phyloP scores from a whole-genome alignment of 805 yeast genomes.

The Clavispora fructus region DNA sequence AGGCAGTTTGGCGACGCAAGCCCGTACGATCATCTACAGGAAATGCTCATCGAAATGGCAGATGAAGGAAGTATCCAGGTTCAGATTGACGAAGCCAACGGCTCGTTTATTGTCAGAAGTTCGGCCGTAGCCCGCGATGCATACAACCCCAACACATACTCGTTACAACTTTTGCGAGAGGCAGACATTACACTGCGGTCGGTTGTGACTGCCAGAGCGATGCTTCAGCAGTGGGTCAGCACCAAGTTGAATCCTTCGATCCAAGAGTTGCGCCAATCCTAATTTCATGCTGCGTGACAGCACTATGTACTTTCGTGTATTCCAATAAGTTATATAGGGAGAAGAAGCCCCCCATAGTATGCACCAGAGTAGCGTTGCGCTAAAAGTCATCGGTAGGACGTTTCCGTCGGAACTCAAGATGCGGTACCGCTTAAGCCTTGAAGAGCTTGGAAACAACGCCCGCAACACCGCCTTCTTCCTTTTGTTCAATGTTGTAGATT shows the following conservation, averaged over 20 bases:
- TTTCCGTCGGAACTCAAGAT: background rate
- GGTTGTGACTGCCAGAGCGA: constrained; percentile 13
- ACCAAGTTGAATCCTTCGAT: constrained; percentile 5
- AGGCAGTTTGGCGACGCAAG: constrained; percentile 1
- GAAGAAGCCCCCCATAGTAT: background rate
- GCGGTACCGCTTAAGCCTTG: constrained; percentile 25
- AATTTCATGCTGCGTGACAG: background rate
- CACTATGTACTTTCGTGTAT: background rate
- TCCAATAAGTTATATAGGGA: background rate
- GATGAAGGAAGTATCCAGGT: constrained; percentile 20
- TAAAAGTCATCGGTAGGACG: background rate
- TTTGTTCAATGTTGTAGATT: constrained; percentile 60
- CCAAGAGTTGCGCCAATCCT: background rate
- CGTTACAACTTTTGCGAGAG: constrained; percentile 20
- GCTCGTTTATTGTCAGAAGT: constrained; percentile 13
- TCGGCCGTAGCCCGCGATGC: constrained; percentile 26
- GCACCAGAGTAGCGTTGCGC: background rate
- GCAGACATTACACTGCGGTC: constrained; percentile 19
- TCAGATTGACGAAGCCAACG: constrained; percentile 24
- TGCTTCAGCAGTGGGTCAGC: constrained; percentile 20
- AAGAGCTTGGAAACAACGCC: constrained; percentile 40
- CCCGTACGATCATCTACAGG: constrained; percentile 12
- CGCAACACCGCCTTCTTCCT: constrained; percentile 55
- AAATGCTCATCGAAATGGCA: constrained; percentile 20
- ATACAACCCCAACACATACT: constrained; percentile 18